Conservation (phyloP, 306 rosid genomes). For the Lathyrus tuberosus region DNA sequence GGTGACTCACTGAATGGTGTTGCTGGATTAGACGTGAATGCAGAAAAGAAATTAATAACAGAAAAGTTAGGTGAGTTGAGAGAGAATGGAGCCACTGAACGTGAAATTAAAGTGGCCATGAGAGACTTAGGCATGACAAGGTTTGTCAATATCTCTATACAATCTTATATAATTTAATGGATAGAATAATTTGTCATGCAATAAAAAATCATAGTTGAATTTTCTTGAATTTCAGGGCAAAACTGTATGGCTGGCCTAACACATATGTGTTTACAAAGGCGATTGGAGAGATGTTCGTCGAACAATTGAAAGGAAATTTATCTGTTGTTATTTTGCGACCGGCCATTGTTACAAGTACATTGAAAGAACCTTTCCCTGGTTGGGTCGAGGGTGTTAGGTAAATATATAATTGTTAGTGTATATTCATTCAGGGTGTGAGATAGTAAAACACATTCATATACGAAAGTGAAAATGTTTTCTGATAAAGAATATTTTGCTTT, state of each 20-base stretch:
- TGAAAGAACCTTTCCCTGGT: constrained; percentile 82
- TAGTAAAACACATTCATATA: too few species aligned
- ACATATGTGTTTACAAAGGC: constrained; percentile 87
- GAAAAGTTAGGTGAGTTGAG: constrained; percentile 49
- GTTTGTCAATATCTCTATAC: constrained; percentile 33
- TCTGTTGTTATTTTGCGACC: constrained; percentile 67
- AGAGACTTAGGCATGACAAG: constrained; percentile 71
- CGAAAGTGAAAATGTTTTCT: constrained; percentile 7
- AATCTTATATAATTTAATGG: too few species aligned
- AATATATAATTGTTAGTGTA: too few species aligned
- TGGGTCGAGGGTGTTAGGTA: constrained; percentile 87
- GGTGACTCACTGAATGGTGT: constrained; percentile 73
- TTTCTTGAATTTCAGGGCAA: constrained; percentile 51
- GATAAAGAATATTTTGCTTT: not conserved
- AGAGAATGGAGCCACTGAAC: constrained; percentile 46
- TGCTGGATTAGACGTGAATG: constrained; percentile 58
- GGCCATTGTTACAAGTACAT: constrained; percentile 71
- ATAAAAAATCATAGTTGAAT: too few species aligned
- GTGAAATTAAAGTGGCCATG: constrained; percentile 57
- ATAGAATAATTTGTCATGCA: too few species aligned
- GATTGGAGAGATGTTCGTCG: constrained; percentile 75
- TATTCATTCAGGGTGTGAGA: too few species aligned
- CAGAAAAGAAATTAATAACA: constrained; percentile 46
- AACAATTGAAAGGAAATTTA: constrained; percentile 44
- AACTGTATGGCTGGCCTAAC: constrained; percentile 84